Evolutionary conservation across 202 grass and related monocot genomes (phyloP).

Genomic region (Miscanthus sacchariflorus): DNA sequence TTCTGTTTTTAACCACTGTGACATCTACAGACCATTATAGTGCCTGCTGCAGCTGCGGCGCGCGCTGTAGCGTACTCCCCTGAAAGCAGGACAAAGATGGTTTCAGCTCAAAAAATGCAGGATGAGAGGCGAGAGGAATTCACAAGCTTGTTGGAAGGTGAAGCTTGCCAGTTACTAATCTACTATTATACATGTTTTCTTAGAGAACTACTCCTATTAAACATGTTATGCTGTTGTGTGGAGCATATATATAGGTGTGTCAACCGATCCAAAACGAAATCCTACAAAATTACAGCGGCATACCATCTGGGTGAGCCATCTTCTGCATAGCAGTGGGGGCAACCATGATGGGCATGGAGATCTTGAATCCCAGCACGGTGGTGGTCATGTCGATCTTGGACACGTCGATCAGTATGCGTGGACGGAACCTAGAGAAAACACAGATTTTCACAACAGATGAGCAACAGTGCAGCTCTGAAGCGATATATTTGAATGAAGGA

Average conservation of each 20-base stretch:
- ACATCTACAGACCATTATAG: slow-evolving; percentile 77
- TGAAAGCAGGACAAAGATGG: slow-evolving; percentile 51
- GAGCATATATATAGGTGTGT: not conserved
- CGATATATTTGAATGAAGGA: not conserved
- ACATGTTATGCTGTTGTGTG: not conserved
- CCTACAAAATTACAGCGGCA: not conserved
- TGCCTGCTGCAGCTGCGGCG: slow-evolving; percentile 79
- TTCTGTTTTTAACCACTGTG: not conserved
- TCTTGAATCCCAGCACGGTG: slow-evolving; percentile 90
- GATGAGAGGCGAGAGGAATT: not conserved
- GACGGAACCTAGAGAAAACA: slow-evolving; percentile 73
- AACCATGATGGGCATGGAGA: slow-evolving; percentile 99
- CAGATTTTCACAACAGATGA: slow-evolving; percentile 21
- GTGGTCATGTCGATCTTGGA: slow-evolving; percentile 90
- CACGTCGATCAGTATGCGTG: slow-evolving; percentile 97
- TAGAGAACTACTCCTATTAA: not conserved
- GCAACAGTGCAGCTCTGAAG: not conserved
- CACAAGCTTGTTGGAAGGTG: not conserved
- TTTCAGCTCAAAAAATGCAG: slow-evolving; percentile 6
- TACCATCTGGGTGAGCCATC: slow-evolving; percentile 99
- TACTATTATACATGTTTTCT: not conserved
- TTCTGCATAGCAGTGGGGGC: slow-evolving; percentile 93
- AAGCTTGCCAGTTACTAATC: not conserved
- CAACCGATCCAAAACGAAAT: not conserved
- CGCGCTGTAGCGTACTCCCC: slow-evolving; percentile 94